Percentiles rank a stretch among this genome's conserved stretches.
These are phyloP conservation scores for Pseudoscleropodium purum DNA, from an alignment of 225 moss, liverwort and hornwort species.

Conservation along the genomic window DNA sequence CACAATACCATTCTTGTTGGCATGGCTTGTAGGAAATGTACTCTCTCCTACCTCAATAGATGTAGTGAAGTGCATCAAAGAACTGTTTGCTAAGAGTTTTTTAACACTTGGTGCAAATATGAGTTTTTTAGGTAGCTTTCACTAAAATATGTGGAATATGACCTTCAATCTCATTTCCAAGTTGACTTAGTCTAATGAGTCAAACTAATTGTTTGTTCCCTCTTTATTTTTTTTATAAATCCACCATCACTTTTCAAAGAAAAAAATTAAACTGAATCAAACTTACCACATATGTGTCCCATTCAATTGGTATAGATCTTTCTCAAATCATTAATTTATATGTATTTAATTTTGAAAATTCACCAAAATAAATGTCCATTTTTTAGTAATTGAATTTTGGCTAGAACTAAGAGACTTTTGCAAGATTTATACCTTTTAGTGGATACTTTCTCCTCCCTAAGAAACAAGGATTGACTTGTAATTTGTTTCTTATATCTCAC, in stretches of 20 bases:
- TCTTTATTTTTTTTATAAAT: too few species aligned
- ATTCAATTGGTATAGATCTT: neutral
- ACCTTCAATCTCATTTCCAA: too few species aligned
- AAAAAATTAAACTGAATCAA: neutral
- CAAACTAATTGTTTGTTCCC: too few species aligned
- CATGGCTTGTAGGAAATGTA: too few species aligned
- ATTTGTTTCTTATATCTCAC: neutral
- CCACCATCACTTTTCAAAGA: too few species aligned
- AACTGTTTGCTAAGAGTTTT: neutral
- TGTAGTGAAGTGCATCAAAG: neutral
- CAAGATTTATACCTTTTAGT: fast-evolving
- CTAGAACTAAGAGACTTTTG: neutral
- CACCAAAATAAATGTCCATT: neutral
- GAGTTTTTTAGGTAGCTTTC: too few species aligned
- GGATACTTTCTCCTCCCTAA: neutral
- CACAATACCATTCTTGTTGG: too few species aligned
- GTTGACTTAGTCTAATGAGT: too few species aligned
- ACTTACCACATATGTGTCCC: neutral
- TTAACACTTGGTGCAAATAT: neutral
- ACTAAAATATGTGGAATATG: too few species aligned
- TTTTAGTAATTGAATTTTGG: neutral
- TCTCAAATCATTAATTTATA: neutral
- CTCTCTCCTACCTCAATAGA: too few species aligned
- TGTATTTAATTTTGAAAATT: neutral
- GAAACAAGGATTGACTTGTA: fast-evolving